Conservation (phyloP, 306 rosid species). For the Trifolium repens region DNA sequence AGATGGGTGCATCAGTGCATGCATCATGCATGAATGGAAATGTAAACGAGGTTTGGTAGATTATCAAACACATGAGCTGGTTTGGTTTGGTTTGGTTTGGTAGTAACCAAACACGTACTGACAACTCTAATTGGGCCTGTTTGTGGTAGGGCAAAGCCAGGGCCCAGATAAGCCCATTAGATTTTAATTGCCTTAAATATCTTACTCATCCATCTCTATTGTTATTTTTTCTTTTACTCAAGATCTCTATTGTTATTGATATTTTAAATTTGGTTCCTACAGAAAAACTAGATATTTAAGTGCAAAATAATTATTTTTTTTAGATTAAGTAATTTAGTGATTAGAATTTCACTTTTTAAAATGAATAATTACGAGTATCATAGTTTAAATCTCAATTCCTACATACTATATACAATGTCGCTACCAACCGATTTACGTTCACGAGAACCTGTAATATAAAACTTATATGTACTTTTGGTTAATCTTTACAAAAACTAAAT, state of each 20-base stretch:
- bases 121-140: slow-evolving; percentile 44
- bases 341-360: no score
- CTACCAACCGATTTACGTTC: no score
- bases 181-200: not conserved
- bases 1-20: no score
- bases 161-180: slow-evolving; percentile 30
- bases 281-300: no score
- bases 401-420: no score
- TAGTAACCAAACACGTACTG: slow-evolving; percentile 35
- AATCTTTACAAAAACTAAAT: not conserved
- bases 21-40: not conserved
- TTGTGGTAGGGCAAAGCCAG: not conserved
- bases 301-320: no score
- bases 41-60: slow-evolving; percentile 40
- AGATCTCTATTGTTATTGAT: not conserved
- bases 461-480: not conserved
- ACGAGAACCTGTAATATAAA: not conserved
- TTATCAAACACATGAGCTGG: slow-evolving; percentile 27
- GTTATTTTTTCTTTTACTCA: not conserved
- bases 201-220: not conserved
- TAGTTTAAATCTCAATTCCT: no score
- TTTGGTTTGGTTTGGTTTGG: slow-evolving; percentile 28
- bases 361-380: no score
- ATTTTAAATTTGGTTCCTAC: not conserved
- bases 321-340: no score